These are phyloP conservation scores for Pharus latifolius DNA, from an alignment of 176 grass and related monocot species.

Conservation along the genomic window DNA sequence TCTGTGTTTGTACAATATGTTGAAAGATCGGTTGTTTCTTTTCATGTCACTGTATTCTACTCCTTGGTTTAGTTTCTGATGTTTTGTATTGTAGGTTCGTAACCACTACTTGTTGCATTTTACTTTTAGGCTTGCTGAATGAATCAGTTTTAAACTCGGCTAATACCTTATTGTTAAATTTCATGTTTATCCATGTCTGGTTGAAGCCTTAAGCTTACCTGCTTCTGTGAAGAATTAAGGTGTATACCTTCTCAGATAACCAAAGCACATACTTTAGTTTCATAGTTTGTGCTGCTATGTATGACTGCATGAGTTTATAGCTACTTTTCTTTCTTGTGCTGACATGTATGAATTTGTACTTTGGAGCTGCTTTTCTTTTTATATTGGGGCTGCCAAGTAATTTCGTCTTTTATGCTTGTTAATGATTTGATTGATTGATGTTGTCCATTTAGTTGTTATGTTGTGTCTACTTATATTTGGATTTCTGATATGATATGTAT, in stretches of 20 bases:
- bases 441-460: background rate
- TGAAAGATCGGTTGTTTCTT: slow-evolving; percentile 1
- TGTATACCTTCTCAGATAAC: background rate
- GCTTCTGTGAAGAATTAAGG: background rate
- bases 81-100: background rate
- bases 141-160: background rate
- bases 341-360: background rate
- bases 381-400: background rate
- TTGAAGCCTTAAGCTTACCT: background rate
- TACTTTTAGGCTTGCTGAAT: background rate
- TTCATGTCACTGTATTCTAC: background rate
- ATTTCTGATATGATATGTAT: background rate
- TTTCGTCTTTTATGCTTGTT: background rate
- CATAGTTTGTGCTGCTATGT: slow-evolving; percentile 1
- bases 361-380: background rate
- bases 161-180: too few relatives aligned
- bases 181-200: too few relatives aligned
- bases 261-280: background rate
- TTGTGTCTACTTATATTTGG: background rate
- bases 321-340: background rate
- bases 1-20: background rate
- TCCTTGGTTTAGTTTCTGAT: background rate
- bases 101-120: background rate
- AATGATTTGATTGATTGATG: background rate
- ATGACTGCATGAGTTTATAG: background rate